These are phyloP conservation scores for Penicillium chermesinum DNA, from an alignment of 495 filamentous ascomycete species.

Conservation along the genomic window DNA sequence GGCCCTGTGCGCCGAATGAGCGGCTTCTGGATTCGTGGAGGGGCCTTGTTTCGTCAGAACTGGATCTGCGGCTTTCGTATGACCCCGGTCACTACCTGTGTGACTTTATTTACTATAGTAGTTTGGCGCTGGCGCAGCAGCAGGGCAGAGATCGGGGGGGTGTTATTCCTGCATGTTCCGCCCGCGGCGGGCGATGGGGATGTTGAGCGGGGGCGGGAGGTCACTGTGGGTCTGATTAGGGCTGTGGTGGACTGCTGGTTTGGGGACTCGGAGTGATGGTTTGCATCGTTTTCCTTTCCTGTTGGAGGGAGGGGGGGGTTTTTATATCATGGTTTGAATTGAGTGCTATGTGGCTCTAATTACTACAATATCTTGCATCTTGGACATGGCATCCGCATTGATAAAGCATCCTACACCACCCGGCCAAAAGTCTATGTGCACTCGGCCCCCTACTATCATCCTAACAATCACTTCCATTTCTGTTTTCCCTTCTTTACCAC, in stretches of 20 bases:
- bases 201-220: conserved; percentile 54
- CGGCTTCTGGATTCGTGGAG: conserved; percentile 35
- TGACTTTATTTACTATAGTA: conserved; percentile 82
- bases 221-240: conserved; percentile 65
- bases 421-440: too few species aligned
- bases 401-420: too few species aligned
- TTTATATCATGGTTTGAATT: neutral
- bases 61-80: conserved; percentile 60
- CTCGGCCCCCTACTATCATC: too few species aligned
- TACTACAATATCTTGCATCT: too few species aligned
- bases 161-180: conserved; percentile 79
- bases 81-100: conserved; percentile 80
- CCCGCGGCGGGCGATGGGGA: conserved; percentile 48
- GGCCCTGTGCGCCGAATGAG: conserved; percentile 28
- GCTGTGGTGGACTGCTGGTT: conserved; percentile 54
- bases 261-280: conserved; percentile 21
- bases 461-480: too few species aligned
- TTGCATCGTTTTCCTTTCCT: conserved; percentile 7
- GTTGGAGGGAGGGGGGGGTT: too few species aligned
- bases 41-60: conserved; percentile 24
- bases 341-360: neutral
- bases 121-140: conserved; percentile 52
- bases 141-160: conserved; percentile 47
- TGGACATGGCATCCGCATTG: too few species aligned
- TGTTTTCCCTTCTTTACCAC: too few species aligned